Base-by-base conservation (phyloP, 2,329 filamentous ascomycete genomes). In the Aureobasidium mangrovei region DNA sequence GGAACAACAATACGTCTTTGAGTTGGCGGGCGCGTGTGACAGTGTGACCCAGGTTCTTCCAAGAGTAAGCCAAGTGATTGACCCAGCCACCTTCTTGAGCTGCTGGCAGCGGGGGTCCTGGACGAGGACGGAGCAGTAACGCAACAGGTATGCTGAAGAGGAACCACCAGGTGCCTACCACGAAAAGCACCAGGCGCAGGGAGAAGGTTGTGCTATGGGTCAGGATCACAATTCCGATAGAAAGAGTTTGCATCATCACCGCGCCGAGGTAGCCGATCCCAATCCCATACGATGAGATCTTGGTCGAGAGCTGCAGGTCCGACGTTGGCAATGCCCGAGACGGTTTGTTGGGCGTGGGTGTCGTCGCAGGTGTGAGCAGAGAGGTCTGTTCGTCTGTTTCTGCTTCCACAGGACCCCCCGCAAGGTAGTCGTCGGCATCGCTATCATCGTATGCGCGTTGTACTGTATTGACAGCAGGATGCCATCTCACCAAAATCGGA, bases 81-180 rank as follows among this genome's bases (percentile, higher is more conserved):
- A 85, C 57, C 75, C 84, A 87, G 2, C 79, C 76, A 24, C 62
- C 59, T 24, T 55, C 32, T 33, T 56, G 33, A 18, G 61, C 60
- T 31, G 70, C 60, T 58, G 69, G 63, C 2, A 77, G 61, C 5
- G 91, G 90, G 29, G 93, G 93, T 0, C 93, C 93, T 1, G 93
- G 93, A 49, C 93, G 82, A 3, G 91, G 83, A 39, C 91, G 83
- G 31, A 98, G 77, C 86, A 90, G 96, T 62, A 94, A 70, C 2
- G 88, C 88, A 0, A 89, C 84, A 0, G 93, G 93, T 54, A 97
- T 82, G 3, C 88, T 94, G 67, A 98, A 97, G 33, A 86, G 56
- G 42, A 91, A 82, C 93, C 93, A 98, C 93, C 93, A 98, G 29
- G 82, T 69, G 33, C 93, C 93, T 52, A 97, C 84, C 55, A 91